A percentile compares a stretch with the other conserved stretches of the same genome.
phyloP scores from a whole-genome alignment of 2,329 filamentous ascomycete genomes.

The Aspergillus melleus region DNA sequence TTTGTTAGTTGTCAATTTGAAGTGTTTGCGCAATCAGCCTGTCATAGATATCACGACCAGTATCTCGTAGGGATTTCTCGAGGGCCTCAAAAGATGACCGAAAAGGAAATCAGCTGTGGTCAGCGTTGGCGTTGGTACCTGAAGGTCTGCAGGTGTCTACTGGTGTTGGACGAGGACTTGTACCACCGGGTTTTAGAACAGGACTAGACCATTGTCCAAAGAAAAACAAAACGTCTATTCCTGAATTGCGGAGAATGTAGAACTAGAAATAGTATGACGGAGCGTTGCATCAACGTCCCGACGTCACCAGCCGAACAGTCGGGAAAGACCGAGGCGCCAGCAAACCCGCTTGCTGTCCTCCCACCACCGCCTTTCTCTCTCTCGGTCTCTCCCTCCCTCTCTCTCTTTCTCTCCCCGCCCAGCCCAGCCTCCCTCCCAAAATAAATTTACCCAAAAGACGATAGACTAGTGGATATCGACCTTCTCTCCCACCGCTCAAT shows the following conservation, averaged over 20 bases:
- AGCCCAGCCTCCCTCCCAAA: constrained; percentile 18
- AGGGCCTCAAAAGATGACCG: background rate
- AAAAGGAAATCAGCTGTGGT: background rate
- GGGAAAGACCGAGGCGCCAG: background rate
- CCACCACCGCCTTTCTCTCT: constrained; percentile 11
- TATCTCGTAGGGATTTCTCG: background rate
- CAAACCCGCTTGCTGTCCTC: background rate
- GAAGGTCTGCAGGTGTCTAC: background rate
- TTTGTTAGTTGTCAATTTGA: constrained; percentile 25
- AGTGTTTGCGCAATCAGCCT: constrained; percentile 16
- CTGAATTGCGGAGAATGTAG: too few species aligned
- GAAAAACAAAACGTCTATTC: too few species aligned
- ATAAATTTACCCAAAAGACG: background rate
- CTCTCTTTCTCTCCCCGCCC: constrained; percentile 16
- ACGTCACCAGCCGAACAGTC: constrained; percentile 2
- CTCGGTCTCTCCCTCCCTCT: constrained; percentile 15
- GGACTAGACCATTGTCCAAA: background rate
- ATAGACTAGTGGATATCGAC: constrained; percentile 2
- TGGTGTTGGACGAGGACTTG: too few species aligned
- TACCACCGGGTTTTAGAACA: background rate
- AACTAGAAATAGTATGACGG: background rate
- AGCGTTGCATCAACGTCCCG: background rate
- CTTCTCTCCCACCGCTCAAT: constrained; percentile 15
- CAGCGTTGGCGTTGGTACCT: background rate
- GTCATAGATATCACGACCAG: too few species aligned